phyloP scores from a whole-genome alignment of 2,329 filamentous ascomycete genomes.

The Nigrospora oryzae region DNA sequence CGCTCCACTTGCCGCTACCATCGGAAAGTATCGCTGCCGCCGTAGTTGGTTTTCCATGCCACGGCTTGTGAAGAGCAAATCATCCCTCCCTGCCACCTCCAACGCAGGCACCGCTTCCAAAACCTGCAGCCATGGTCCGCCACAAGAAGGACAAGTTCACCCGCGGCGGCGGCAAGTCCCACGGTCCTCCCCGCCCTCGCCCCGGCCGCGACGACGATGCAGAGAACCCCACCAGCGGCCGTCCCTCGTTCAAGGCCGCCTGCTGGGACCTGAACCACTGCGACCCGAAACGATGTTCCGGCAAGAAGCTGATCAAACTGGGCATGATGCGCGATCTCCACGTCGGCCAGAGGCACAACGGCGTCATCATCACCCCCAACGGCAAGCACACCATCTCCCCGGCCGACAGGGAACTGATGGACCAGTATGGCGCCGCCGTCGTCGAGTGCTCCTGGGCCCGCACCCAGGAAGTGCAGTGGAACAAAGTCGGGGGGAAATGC shows the following conservation, averaged over 20 bases:
- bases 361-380: conserved; percentile 92
- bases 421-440: conserved; percentile 85
- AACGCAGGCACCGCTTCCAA: too few species aligned
- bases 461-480: conserved; percentile 84
- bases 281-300: conserved; percentile 92
- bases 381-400: conserved; percentile 79
- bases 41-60: too few species aligned
- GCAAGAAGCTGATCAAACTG: conserved; percentile 86
- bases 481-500: conserved; percentile 85
- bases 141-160: conserved; percentile 86
- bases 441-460: conserved; percentile 97
- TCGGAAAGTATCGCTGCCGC: too few species aligned
- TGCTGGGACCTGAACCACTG: conserved; percentile 98
- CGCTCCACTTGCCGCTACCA: too few species aligned
- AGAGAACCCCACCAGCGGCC: conserved; percentile 29
- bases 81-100: too few species aligned
- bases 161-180: conserved; percentile 64
- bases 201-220: conserved; percentile 31
- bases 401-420: conserved; percentile 72
- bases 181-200: conserved; percentile 47
- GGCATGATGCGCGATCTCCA: conserved; percentile 90
- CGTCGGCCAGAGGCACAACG: conserved; percentile 83
- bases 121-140: conserved; percentile 60
- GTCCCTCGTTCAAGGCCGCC: conserved; percentile 73
- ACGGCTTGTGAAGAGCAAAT: too few species aligned